Conservation (phyloP, 805 yeast species). For the Metschnikowia dekortorum region DNA sequence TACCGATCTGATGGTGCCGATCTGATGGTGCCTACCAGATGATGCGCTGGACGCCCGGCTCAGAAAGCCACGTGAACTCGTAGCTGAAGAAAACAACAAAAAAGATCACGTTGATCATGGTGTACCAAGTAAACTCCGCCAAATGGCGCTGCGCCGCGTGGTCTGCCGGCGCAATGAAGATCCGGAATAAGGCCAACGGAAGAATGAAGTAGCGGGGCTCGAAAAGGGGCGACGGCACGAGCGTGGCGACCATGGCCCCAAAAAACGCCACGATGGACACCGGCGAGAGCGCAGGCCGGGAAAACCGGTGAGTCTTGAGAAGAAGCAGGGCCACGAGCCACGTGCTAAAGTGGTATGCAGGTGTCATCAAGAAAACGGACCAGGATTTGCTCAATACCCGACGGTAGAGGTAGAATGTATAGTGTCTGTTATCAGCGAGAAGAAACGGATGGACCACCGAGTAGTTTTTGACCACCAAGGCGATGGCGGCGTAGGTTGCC, state of each 20-base stretch:
- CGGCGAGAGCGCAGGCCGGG: slow-evolving; percentile 18
- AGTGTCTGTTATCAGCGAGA: slow-evolving; percentile 92
- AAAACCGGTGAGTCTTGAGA: not conserved
- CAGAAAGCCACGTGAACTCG: slow-evolving; percentile 66
- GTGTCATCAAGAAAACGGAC: slow-evolving; percentile 49
- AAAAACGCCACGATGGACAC: slow-evolving; percentile 48
- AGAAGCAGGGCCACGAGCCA: slow-evolving; percentile 23
- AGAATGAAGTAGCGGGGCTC: slow-evolving; percentile 91
- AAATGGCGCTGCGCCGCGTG: slow-evolving; percentile 19
- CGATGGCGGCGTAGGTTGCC: slow-evolving; percentile 26
- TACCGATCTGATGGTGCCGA: too few relatives aligned
- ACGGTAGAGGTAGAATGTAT: slow-evolving; percentile 80
- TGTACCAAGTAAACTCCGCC: slow-evolving; percentile 61
- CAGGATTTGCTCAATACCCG: slow-evolving; percentile 50
- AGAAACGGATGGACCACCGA: slow-evolving; percentile 86
- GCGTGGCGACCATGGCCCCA: slow-evolving; percentile 51
- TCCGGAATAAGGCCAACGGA: slow-evolving; percentile 74
- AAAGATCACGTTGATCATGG: slow-evolving; percentile 50
- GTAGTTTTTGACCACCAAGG: slow-evolving; percentile 48
- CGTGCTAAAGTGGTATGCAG: slow-evolving; percentile 64
- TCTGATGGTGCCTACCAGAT: slow-evolving; percentile 58
- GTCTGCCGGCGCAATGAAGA: slow-evolving; percentile 34
- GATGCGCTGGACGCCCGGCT: slow-evolving; percentile 66
- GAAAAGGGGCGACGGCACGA: slow-evolving; percentile 86
- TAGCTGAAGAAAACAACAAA: slow-evolving; percentile 53